Evolutionary conservation across 2,329 filamentous ascomycete species (phyloP).

Genomic region (Cladosporium sp.): DNA sequence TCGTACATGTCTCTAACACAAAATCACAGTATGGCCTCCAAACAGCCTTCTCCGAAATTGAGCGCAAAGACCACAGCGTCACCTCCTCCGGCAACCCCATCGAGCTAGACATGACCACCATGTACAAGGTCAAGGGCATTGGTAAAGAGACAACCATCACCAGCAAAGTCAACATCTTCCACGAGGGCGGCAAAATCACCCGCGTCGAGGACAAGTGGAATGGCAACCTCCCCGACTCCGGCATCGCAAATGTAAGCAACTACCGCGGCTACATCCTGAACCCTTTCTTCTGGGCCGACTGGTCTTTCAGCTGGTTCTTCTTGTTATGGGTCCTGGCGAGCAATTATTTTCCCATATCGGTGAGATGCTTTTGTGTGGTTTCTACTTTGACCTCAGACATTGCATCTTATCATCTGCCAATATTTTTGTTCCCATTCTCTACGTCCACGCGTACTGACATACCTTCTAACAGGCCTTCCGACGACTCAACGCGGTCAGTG

Average conservation of each 20-base stretch:
- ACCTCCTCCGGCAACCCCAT: conserved; percentile 61
- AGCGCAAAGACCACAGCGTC: conserved; percentile 56
- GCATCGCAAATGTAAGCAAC: conserved; percentile 53
- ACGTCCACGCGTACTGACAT: conserved; percentile 32
- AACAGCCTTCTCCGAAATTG: conserved; percentile 58
- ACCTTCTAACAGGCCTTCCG: conserved; percentile 48
- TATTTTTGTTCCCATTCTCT: background rate
- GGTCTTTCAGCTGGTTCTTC: conserved; percentile 40
- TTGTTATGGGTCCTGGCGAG: conserved; percentile 43
- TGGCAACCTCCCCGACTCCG: conserved; percentile 52
- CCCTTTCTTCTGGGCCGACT: conserved; percentile 40
- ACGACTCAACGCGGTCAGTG: conserved; percentile 52
- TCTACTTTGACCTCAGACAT: background rate
- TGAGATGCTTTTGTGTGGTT: conserved; percentile 30
- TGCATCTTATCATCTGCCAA: conserved; percentile 14
- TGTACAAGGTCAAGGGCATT: conserved; percentile 57
- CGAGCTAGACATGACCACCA: conserved; percentile 53
- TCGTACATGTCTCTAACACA: background rate
- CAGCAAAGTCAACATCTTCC: conserved; percentile 51
- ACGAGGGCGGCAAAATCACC: conserved; percentile 48
- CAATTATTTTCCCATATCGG: conserved; percentile 43
- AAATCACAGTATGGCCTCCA: conserved; percentile 57
- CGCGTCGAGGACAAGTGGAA: conserved; percentile 59
- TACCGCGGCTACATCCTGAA: conserved; percentile 25
- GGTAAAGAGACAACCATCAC: conserved; percentile 53